Conservation (phyloP, 2,329 filamentous ascomycete species). For the Aspergillus brunneoviolaceus region DNA sequence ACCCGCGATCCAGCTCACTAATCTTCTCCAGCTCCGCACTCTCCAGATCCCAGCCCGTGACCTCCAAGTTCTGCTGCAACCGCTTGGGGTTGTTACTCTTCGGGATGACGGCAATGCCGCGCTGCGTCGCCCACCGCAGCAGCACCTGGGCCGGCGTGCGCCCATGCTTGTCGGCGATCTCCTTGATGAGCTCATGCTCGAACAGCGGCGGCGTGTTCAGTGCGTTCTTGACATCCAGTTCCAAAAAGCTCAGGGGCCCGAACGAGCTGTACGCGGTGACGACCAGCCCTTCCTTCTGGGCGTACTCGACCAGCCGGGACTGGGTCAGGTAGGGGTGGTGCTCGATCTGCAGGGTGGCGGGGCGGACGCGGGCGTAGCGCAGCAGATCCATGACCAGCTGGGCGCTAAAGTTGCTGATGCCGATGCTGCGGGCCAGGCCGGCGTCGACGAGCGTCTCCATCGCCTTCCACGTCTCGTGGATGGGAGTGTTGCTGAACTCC, state of each 20-base stretch:
- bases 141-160: conserved; percentile 79
- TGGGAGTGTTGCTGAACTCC: conserved; percentile 65
- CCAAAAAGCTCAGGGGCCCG: conserved; percentile 74
- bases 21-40: conserved; percentile 68
- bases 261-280: conserved; percentile 85
- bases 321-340: conserved; percentile 88
- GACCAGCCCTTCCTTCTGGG: conserved; percentile 66
- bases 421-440: conserved; percentile 70
- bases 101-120: conserved; percentile 67
- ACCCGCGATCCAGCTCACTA: conserved; percentile 60
- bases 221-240: conserved; percentile 71
- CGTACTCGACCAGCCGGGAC: conserved; percentile 66
- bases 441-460: conserved; percentile 73
- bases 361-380: conserved; percentile 71
- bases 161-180: conserved; percentile 66
- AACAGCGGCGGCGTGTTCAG: conserved; percentile 67
- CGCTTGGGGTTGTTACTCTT: conserved; percentile 21
- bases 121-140: conserved; percentile 83
- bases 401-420: conserved; percentile 79
- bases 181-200: conserved; percentile 64
- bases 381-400: conserved; percentile 76
- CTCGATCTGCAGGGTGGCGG: conserved; percentile 81
- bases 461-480: conserved; percentile 79
- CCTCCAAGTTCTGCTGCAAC: conserved; percentile 67
- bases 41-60: conserved; percentile 64